Evolutionary conservation across 345 rosid species (phyloP).

Genomic region (Bretschneidera sinensis): DNA sequence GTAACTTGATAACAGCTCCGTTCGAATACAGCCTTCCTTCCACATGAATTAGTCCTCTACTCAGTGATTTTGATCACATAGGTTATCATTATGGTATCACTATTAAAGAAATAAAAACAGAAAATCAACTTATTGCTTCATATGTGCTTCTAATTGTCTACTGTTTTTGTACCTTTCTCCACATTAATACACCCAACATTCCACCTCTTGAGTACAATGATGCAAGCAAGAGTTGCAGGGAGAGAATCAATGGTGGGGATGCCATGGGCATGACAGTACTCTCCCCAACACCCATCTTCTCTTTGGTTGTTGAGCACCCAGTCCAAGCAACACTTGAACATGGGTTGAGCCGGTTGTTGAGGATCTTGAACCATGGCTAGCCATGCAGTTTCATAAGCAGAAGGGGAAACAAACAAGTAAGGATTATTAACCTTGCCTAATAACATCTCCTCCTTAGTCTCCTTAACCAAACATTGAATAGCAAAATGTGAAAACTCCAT

Average conservation of each 20-base stretch:
- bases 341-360: conserved; percentile 25
- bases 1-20: too few species aligned
- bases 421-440: conserved; percentile 8
- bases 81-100: too few species aligned
- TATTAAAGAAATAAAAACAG: too few species aligned
- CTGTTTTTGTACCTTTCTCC: conserved; percentile 53
- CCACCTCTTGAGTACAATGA: conserved; percentile 50
- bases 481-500: too few species aligned
- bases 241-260: conserved; percentile 31
- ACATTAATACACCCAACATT: conserved; percentile 19
- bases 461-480: conserved; percentile 20
- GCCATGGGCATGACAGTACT: conserved; percentile 26
- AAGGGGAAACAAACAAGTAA: conserved; percentile 32
- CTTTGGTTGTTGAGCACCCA: conserved; percentile 54
- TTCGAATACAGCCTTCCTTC: too few species aligned
- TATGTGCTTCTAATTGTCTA: too few species aligned
- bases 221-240: conserved; percentile 48
- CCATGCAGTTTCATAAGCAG: conserved; percentile 64
- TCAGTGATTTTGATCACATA: too few species aligned
- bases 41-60: too few species aligned
- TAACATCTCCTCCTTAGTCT: conserved; percentile 25
- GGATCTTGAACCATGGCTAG: conserved; percentile 44
- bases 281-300: conserved; percentile 50
- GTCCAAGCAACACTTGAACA: conserved; percentile 49
- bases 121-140: too few species aligned